A percentile compares a stretch with the other conserved stretches of the same genome.
Evolutionary conservation across 257 asterid genomes (phyloP).

Genomic region (Lithospermum erythrorhizon): DNA sequence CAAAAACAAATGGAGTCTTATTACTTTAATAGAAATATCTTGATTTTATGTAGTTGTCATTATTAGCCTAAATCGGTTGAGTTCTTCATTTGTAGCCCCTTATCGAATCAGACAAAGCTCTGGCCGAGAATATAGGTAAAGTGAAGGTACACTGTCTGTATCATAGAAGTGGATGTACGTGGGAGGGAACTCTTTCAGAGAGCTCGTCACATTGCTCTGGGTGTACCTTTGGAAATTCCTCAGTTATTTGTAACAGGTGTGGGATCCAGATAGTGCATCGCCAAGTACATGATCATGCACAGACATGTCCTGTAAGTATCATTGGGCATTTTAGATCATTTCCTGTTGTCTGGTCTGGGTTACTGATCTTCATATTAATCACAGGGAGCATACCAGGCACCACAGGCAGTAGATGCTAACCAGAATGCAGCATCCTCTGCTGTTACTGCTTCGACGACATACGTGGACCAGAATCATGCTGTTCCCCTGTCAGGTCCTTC

Average conservation of each 20-base stretch:
- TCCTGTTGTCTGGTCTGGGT: background rate
- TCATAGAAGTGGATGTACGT: slow-evolving; percentile 85
- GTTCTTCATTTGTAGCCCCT: slow-evolving; percentile 50
- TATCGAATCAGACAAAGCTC: slow-evolving; percentile 51
- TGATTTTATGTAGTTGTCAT: slow-evolving; percentile 8
- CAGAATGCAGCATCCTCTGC: slow-evolving; percentile 33
- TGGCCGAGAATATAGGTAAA: slow-evolving; percentile 72
- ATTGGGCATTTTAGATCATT: slow-evolving; percentile 1
- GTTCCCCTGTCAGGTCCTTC: slow-evolving; percentile 34
- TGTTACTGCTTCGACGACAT: slow-evolving; percentile 22
- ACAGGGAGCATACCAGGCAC: slow-evolving; percentile 68
- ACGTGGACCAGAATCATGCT: slow-evolving; percentile 30
- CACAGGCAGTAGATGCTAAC: slow-evolving; percentile 29
- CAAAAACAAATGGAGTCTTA: background rate
- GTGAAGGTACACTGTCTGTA: slow-evolving; percentile 80
- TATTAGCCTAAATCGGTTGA: slow-evolving; percentile 6
- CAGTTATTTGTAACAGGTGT: slow-evolving; percentile 86
- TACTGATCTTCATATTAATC: slow-evolving; percentile 3
- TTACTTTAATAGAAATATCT: no score
- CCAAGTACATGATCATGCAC: slow-evolving; percentile 92
- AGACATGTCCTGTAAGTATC: slow-evolving; percentile 68
- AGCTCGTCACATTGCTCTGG: slow-evolving; percentile 62
- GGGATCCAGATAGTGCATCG: slow-evolving; percentile 84
- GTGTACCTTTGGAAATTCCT: slow-evolving; percentile 78
- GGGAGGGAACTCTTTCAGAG: slow-evolving; percentile 86